These are phyloP conservation scores for Eimeria acervulina DNA, from an alignment of 169 alveolate species.

Conservation along the genomic window DNA sequence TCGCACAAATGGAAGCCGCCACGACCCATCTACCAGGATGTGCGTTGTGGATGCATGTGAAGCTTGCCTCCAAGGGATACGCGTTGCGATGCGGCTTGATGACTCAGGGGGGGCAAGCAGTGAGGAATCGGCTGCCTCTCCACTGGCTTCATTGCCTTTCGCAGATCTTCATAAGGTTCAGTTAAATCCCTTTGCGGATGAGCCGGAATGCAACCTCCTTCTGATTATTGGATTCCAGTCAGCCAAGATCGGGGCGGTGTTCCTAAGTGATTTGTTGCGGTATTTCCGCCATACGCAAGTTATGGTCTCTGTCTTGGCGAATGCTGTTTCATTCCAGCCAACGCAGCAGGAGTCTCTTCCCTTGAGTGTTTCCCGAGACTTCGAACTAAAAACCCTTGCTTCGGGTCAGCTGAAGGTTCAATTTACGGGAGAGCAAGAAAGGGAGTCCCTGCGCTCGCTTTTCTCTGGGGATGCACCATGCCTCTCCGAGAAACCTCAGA, in stretches of 20 bases:
- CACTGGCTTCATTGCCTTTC: not conserved
- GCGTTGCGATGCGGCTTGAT: conserved; percentile 67
- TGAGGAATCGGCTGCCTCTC: conserved; percentile 40
- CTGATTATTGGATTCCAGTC: conserved; percentile 82
- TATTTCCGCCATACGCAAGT: conserved; percentile 77
- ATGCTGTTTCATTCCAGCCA: conserved; percentile 64
- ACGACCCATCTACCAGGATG: conserved; percentile 33
- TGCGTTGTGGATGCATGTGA: conserved; percentile 57
- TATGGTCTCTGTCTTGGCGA: conserved; percentile 76
- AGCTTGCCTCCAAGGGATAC: conserved; percentile 37
- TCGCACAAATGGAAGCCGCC: conserved; percentile 28
- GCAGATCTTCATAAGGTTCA: conserved; percentile 58
- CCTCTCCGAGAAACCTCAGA: not conserved
- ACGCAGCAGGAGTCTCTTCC: conserved; percentile 70
- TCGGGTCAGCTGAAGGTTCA: conserved; percentile 69
- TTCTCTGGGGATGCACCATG: conserved; percentile 14
- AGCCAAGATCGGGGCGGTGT: conserved; percentile 78
- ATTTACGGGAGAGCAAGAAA: conserved; percentile 64
- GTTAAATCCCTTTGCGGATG: conserved; percentile 29
- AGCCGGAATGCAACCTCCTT: conserved; percentile 8
- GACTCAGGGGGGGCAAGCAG: not conserved
- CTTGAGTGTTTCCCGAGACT: conserved; percentile 72
- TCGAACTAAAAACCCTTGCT: conserved; percentile 74
- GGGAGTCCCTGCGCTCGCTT: conserved; percentile 76
- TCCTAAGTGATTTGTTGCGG: conserved; percentile 71